These are phyloP conservation scores for Fusarium tricinctum DNA, from an alignment of 2,329 filamentous ascomycete species.

Conservation along the genomic window DNA sequence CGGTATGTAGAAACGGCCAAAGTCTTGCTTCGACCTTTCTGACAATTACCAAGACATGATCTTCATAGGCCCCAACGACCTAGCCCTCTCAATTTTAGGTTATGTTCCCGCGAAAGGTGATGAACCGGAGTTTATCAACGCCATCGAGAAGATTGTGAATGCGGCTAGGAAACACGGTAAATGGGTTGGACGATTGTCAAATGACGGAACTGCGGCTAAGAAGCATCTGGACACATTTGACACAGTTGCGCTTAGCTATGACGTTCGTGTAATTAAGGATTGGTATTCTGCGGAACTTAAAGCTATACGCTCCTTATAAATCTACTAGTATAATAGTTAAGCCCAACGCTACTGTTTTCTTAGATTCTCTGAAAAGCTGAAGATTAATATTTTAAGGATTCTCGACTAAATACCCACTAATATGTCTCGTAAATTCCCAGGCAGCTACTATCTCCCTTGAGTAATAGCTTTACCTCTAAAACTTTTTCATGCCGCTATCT, in stretches of 20 bases:
- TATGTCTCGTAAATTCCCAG: too few species aligned
- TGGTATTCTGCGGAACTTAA: not conserved
- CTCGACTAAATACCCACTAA: too few species aligned
- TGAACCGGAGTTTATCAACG: not conserved
- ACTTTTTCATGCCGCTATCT: too few species aligned
- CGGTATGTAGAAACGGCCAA: not conserved
- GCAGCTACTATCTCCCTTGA: too few species aligned
- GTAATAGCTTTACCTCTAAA: too few species aligned
- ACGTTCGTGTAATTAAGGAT: not conserved
- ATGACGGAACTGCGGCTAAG: not conserved
- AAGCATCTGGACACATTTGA: not conserved
- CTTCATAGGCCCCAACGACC: conserved; percentile 4
- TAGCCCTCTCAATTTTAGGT: not conserved
- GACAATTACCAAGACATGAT: not conserved
- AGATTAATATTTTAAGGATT: too few species aligned
- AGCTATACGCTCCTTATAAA: not conserved
- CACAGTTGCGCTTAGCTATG: not conserved
- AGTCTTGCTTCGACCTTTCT: not conserved
- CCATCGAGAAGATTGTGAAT: not conserved
- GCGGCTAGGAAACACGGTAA: not conserved
- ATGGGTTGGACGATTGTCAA: conserved; percentile 1
- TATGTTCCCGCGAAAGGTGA: not conserved
- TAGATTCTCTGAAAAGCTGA: too few species aligned
- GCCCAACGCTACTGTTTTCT: too few species aligned
- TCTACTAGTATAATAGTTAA: too few species aligned